Base-by-base conservation (phyloP, 2,329 filamentous ascomycete genomes). In the Fusarium verticillioides region DNA sequence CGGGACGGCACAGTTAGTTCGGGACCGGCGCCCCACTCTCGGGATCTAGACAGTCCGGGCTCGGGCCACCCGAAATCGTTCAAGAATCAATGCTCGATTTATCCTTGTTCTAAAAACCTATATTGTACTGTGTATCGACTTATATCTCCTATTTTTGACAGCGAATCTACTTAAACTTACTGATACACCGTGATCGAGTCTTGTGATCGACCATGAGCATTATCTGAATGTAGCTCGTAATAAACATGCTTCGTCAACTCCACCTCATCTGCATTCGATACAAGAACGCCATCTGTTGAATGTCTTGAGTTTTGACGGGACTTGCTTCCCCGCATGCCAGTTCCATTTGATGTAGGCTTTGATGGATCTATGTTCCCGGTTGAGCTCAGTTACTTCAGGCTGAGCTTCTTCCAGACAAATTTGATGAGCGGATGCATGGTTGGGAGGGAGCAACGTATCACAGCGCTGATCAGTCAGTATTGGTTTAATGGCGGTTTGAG, bases 401-500 rank as follows among this genome's bases (percentile, higher is more conserved):
- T 47, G 1, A 44, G 9, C 12, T 26, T 63, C 16, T 63, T 65
- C 40, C 49, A 47, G 4, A 47, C 10, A 4, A 63, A 44, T 11
- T 53, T 67, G 32, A 59, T 9, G 2, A 67, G 3, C 0, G 64
- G 60, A 1, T 32, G 23, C 26, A 67, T 4, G 0, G 60, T 67
- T 4, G 52, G 60, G 3, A 67, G 64, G 9, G 52, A 65, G 5
- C 52, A 67, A 1, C 60, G 59, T 1, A 65, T 65, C 4, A 65
- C 64, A 4, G 64, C 60, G 28, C 60, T 63, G 4, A 19, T 3
- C n/a, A 5, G 7, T 50, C 30, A 34, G n/a, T 9, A 50, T 10
- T 9, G 9, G 4, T 37, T 5, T 37, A 1, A 37, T 10, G 9
- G 21, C 7, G 1, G 7, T 2, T 3, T 5, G 0, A 7, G 7